Evolutionary conservation across 441 rosid species (phyloP).

Genomic region (Brassica balearica): DNA sequence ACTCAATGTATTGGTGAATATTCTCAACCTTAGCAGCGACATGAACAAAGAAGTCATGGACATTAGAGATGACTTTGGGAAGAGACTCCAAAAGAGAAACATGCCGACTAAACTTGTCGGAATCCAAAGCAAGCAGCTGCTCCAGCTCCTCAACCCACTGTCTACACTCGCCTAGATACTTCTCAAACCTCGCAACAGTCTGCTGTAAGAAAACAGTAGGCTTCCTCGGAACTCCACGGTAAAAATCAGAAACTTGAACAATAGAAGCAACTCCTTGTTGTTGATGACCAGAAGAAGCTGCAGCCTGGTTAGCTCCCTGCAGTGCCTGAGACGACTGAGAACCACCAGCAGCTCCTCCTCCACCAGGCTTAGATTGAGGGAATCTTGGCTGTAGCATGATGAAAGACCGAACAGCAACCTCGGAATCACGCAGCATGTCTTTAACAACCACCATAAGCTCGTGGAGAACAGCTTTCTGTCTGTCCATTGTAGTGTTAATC

Average conservation of each 20-base stretch:
- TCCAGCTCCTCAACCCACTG: slow-evolving; percentile 98
- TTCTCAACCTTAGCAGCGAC: slow-evolving; percentile 99
- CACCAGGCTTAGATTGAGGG: slow-evolving; percentile 55
- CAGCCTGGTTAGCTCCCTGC: slow-evolving; percentile 36
- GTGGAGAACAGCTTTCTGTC: slow-evolving; percentile 81
- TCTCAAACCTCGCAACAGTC: slow-evolving; percentile 88
- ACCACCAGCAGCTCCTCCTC: slow-evolving; percentile 46
- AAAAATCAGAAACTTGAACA: slow-evolving; percentile 76
- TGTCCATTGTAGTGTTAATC: slow-evolving; percentile 75
- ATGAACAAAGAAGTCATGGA: slow-evolving; percentile 93
- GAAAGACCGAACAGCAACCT: slow-evolving; percentile 88
- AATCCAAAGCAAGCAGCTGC: slow-evolving; percentile 77
- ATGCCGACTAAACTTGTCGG: slow-evolving; percentile 64
- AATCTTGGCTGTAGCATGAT: slow-evolving; percentile 85
- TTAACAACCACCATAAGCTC: slow-evolving; percentile 83
- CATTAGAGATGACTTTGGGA: slow-evolving; percentile 91
- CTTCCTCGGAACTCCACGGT: slow-evolving; percentile 91
- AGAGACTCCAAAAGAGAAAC: slow-evolving; percentile 82
- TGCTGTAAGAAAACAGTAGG: slow-evolving; percentile 89
- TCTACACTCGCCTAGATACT: slow-evolving; percentile 80
- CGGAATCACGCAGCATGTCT: slow-evolving; percentile 85
- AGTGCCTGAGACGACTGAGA: slow-evolving; percentile 49
- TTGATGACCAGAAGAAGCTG: slow-evolving; percentile 61
- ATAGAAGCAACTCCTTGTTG: slow-evolving; percentile 55
- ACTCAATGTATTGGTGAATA: slow-evolving; percentile 91